Evolutionary conservation across 176 grass and related monocot species (phyloP), one percentile per base, ranked within the genome.

Genomic region (Paspalum notatum): DNA sequence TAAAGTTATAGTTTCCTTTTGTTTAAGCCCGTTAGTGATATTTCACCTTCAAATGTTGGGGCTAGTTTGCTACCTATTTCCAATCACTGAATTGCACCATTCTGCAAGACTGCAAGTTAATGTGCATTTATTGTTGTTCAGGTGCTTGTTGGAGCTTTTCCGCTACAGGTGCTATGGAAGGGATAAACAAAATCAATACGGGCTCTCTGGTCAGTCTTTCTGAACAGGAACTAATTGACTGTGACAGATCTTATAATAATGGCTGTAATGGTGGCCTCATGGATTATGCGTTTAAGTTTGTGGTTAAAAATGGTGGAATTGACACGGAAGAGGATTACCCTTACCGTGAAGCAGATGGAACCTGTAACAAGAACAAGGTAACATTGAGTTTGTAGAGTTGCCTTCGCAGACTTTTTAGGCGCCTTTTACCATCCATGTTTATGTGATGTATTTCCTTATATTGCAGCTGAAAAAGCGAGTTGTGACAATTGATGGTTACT

Each of bases 81-180:
- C 41, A 66, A 41, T 67, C 5, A 20, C 5, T 72, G 59, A 66
- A 84, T 22, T 61, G 16, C 3, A 40, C 24, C 9, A 38, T 58
- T 40, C 60, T 60, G 64, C 42, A 14, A 8, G 5, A 26, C 60
- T 60, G 64, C 42, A 14, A 8, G 5, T 85, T 56, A 44, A 40
- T 45, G 9, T 62, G 20, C 26, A 1, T 91, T 21, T 18, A 48
- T 84, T 72, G 51, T 62, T 75, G 64, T 81, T 54, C 56, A 98
- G 95, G 95, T 77, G 92, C 90, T 80, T 98, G 95, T 78, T 98
- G 95, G 95, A 91, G 92, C 60, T 98, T 98, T 83, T 95, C 92
- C 5, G 92, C 95, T 40, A 95, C 92, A 83, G 95, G 92, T 74
- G 92, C 95, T 55, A 95, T 98, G 16, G 95, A 98, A 86, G 95